Base-by-base conservation (phyloP, 352 stramenopile genomes). In the Phytophthora melonis region DNA sequence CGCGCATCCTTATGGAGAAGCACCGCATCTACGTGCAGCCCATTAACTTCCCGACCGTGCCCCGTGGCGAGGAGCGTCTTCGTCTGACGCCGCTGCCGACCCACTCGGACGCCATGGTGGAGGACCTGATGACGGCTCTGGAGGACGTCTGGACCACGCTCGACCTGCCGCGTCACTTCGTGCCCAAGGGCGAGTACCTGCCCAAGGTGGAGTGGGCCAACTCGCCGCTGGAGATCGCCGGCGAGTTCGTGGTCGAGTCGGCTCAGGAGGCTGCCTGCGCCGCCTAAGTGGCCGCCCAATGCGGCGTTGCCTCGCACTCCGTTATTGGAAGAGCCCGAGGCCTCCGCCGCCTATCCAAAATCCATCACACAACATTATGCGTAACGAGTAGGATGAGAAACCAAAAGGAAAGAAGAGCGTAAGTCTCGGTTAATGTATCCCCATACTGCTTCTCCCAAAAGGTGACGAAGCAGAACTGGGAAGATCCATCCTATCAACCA, bases 41-140 rank as follows among this genome's bases (percentile, higher is more conserved):
- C 2, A 98, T 98, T 79, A 98, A 98, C 86, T 98, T 97, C 62
- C 92, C 92, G 0, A 98, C 92, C 2, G 92, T 98, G 34, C 90
- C 90, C 1, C 84, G 88, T 70, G 92, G 92, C 50, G 91, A 96
- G 72, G 92, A 98, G 88, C 91, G 92, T 76, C 86, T 98, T 7
- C 89, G 92, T 66, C 78, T 98, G 54, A 97, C 92, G 64, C 89
- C 91, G 21, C 80, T 90, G 71, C 92, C 92, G 5, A 90, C 92
- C n/a, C 92, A 98, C 79, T 91, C 91, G 59, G 75, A 91, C 54
- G 88, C 89, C 64, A 97, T 97, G 90, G 93, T 97, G 66, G 84
- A 94, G 55, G 74, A 97, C 60, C 75, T 98, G 45, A 79, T 98
- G 63, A 76, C 70, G 13, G 89, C 90, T 54, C 79, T 98, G 23